Percentiles rank a stretch among this genome's conserved stretches.
Evolutionary conservation across 2,329 filamentous ascomycete genomes (phyloP).

Genomic region (Macrophomina phaseolina): DNA sequence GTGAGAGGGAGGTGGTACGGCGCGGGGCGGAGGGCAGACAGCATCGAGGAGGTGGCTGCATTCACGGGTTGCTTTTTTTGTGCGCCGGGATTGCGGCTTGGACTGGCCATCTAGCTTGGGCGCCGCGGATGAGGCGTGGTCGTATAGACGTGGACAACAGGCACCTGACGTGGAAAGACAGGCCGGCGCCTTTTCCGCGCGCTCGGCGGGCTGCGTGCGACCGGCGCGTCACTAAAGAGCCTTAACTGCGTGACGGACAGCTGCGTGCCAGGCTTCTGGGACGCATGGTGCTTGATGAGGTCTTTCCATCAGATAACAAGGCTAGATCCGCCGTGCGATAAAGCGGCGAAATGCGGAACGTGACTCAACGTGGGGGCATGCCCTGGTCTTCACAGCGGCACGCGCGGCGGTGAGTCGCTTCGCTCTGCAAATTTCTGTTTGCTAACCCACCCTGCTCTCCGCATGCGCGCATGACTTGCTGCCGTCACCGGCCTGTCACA

Average conservation of each 20-base stretch:
- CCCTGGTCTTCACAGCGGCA: conserved; percentile 11
- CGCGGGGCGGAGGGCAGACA: conserved; percentile 20
- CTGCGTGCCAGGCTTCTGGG: conserved; percentile 23
- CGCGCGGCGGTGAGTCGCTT: conserved; percentile 13
- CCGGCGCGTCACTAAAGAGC: conserved; percentile 24
- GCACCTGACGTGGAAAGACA: conserved; percentile 22
- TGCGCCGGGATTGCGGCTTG: conserved; percentile 21
- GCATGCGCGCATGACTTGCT: conserved; percentile 23
- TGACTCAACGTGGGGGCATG: conserved; percentile 13
- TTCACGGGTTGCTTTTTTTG: conserved; percentile 24
- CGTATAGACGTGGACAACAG: conserved; percentile 22
- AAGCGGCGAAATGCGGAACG: conserved; percentile 20
- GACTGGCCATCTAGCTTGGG: conserved; percentile 20
- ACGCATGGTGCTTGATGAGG: conserved; percentile 14
- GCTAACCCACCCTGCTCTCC: background rate
- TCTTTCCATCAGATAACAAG: conserved; percentile 23
- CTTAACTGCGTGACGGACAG: conserved; percentile 8
- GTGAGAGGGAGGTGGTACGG: conserved; percentile 16
- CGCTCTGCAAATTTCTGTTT: conserved; percentile 7
- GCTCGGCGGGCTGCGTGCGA: conserved; percentile 18
- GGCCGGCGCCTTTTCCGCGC: conserved; percentile 20
- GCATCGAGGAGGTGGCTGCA: conserved; percentile 21
- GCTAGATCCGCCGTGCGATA: conserved; percentile 26
- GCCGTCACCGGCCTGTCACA: conserved; percentile 10
- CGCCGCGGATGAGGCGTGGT: conserved; percentile 21